Percentiles rank a stretch among this genome's conserved stretches.
Evolutionary conservation across 176 grass and related monocot species (phyloP).

Genomic region (Neostapfia colusana): DNA sequence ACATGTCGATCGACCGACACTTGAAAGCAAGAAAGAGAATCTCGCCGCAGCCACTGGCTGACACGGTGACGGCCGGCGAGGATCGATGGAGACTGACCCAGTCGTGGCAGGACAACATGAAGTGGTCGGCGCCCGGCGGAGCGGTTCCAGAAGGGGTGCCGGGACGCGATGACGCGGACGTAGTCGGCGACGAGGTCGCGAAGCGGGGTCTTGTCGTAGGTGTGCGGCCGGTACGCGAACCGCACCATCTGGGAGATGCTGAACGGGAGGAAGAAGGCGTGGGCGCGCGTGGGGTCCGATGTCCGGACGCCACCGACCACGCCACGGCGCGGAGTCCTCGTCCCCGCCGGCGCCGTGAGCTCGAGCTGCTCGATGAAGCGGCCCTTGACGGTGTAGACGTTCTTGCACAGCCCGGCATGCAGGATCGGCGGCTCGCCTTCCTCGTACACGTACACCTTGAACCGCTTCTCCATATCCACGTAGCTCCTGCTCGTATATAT

Average conservation of each 20-base stretch:
- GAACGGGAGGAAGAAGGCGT: conserved; percentile 72
- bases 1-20: not conserved
- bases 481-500: conserved; percentile 54
- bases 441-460: conserved; percentile 80
- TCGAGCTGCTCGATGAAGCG: conserved; percentile 80
- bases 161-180: conserved; percentile 53
- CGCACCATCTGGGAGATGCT: conserved; percentile 62
- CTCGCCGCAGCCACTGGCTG: no score
- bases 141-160: conserved; percentile 73
- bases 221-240: conserved; percentile 31
- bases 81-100: conserved; percentile 37
- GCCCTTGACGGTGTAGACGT: conserved; percentile 80
- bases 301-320: conserved; percentile 21
- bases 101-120: conserved; percentile 89
- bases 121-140: conserved; percentile 73
- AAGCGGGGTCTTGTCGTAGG: conserved; percentile 33
- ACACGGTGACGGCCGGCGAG: no score
- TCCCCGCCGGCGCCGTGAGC: conserved; percentile 30
- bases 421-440: conserved; percentile 76
- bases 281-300: conserved; percentile 44
- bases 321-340: not conserved
- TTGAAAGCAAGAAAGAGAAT: not conserved
- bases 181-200: conserved; percentile 60
- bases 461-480: conserved; percentile 69
- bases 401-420: conserved; percentile 67